Conservation (phyloP, 73 alveolate genomes). For the Paramecium caudatum region DNA sequence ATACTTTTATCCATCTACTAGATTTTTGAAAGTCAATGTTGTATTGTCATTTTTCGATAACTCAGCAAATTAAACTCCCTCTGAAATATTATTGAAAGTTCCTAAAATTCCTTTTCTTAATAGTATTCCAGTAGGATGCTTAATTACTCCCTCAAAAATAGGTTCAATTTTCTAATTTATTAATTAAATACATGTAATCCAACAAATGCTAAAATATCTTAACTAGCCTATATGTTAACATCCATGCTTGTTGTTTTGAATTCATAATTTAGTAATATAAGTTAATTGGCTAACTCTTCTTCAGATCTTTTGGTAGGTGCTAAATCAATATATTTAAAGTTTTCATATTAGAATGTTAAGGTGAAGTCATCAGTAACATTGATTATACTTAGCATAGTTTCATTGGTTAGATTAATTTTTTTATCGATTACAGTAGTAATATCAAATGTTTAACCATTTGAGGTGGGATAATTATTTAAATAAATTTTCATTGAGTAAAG, state of each 20-base stretch:
- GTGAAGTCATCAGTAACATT: slow-evolving; percentile 47
- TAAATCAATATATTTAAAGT: background rate
- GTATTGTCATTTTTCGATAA: slow-evolving; percentile 2
- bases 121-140: slow-evolving; percentile 47
- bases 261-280: slow-evolving; percentile 8
- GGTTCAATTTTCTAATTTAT: slow-evolving; percentile 18
- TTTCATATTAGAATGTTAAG: background rate
- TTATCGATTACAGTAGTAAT: background rate
- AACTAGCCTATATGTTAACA: slow-evolving; percentile 14
- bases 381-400: background rate
- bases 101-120: slow-evolving; percentile 60
- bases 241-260: background rate
- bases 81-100: slow-evolving; percentile 38
- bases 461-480: slow-evolving; percentile 40
- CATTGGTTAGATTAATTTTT: background rate
- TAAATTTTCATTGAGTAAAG: slow-evolving; percentile 24
- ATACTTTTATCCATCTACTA: slow-evolving; percentile 39
- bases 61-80: slow-evolving; percentile 46
- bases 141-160: background rate
- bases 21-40: slow-evolving; percentile 1
- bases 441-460: slow-evolving; percentile 24
- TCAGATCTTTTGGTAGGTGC: background rate
- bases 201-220: background rate
- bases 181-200: slow-evolving; percentile 48
- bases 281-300: slow-evolving; percentile 46